phyloP scores from a whole-genome alignment of 805 yeast species.

The Scheffersomyces stipitis region DNA sequence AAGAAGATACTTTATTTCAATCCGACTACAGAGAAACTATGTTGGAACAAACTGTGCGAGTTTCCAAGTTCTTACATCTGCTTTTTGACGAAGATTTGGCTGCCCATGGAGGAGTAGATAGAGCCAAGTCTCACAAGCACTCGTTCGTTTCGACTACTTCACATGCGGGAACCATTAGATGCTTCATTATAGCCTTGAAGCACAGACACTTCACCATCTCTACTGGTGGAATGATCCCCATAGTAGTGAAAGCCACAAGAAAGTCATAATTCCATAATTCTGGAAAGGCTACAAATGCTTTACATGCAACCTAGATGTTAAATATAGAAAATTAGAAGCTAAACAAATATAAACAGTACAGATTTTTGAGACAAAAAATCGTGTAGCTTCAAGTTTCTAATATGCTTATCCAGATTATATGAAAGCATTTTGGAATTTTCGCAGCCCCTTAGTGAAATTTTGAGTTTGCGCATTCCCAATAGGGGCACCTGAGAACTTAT shows the following conservation, averaged over 20 bases:
- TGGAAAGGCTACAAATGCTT: too few relatives aligned
- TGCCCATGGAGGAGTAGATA: slow-evolving; percentile 15
- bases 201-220: slow-evolving; percentile 60
- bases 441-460: too few relatives aligned
- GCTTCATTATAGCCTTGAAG: slow-evolving; percentile 48
- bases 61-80: slow-evolving; percentile 43
- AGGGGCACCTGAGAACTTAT: too few relatives aligned
- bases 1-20: slow-evolving; percentile 49
- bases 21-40: slow-evolving; percentile 49
- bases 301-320: too few relatives aligned
- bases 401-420: too few relatives aligned
- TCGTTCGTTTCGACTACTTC: slow-evolving; percentile 49
- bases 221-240: slow-evolving; percentile 66
- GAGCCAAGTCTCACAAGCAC: slow-evolving; percentile 19
- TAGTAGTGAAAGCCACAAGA: slow-evolving; percentile 49
- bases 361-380: too few relatives aligned
- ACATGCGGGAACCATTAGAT: slow-evolving; percentile 61
- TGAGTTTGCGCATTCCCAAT: too few relatives aligned
- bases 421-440: too few relatives aligned
- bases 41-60: slow-evolving; percentile 50
- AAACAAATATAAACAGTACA: neutral
- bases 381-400: too few relatives aligned
- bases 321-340: neutral
- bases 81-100: slow-evolving; percentile 25
- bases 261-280: neutral